Percentiles rank a stretch among this genome's conserved stretches.
Evolutionary conservation across 2,329 filamentous ascomycete species (phyloP).

Genomic region (Fusarium sororula): DNA sequence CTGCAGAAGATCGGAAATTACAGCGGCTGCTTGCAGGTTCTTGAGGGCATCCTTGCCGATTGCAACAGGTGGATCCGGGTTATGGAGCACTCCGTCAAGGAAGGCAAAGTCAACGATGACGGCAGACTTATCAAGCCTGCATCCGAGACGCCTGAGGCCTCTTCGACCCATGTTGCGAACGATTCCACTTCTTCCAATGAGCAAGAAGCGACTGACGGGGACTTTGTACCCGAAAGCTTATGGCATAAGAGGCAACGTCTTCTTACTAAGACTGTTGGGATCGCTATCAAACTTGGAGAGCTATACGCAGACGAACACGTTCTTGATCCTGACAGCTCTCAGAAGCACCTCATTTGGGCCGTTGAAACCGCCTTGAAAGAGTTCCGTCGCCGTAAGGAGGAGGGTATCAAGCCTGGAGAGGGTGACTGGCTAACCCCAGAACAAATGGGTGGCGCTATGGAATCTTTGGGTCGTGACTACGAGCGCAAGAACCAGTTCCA

Average conservation of each 20-base stretch:
- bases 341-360: constrained; percentile 78
- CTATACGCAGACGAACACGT: constrained; percentile 83
- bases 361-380: constrained; percentile 84
- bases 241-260: constrained; percentile 71
- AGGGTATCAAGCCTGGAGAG: constrained; percentile 76
- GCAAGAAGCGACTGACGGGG: constrained; percentile 40
- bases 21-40: constrained; percentile 75
- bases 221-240: constrained; percentile 54
- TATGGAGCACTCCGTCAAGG: constrained; percentile 60
- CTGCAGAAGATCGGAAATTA: constrained; percentile 80
- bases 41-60: constrained; percentile 80
- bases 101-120: constrained; percentile 56
- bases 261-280: constrained; percentile 76
- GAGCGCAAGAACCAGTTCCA: constrained; percentile 78
- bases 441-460: constrained; percentile 77
- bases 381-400: constrained; percentile 70
- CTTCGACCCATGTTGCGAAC: constrained; percentile 1
- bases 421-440: constrained; percentile 75
- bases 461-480: constrained; percentile 81
- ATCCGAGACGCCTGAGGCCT: constrained; percentile 10
- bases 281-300: constrained; percentile 85
- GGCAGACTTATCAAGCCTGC: constrained; percentile 46
- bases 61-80: constrained; percentile 68
- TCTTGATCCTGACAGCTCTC: constrained; percentile 76
- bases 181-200: constrained; percentile 14